These are phyloP conservation scores for Mycogone perniciosa DNA, from an alignment of 2,329 filamentous ascomycete species.

Conservation along the genomic window DNA sequence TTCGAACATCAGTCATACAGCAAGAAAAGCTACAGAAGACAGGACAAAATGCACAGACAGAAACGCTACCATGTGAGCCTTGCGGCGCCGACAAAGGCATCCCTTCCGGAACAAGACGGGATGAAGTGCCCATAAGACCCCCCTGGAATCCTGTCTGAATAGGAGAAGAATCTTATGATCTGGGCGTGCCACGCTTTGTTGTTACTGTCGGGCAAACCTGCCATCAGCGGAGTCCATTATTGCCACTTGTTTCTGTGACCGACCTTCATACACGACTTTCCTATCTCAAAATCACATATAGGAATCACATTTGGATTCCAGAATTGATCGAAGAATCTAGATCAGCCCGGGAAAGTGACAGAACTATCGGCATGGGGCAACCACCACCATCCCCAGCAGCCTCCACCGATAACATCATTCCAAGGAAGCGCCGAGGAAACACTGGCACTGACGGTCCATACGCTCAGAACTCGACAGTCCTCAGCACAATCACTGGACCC, in stretches of 20 bases:
- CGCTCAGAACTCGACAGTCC: background rate
- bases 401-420: slow-evolving; percentile 22
- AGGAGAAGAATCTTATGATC: background rate
- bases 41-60: slow-evolving; percentile 12
- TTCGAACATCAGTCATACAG: slow-evolving; percentile 14
- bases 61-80: background rate
- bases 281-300: background rate
- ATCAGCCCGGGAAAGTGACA: too few relatives aligned
- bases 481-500: background rate
- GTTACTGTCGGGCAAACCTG: background rate
- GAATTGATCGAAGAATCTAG: background rate
- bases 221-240: background rate
- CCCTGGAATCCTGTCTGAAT: background rate
- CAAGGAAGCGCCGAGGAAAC: background rate
- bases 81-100: background rate
- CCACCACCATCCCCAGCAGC: slow-evolving; percentile 41
- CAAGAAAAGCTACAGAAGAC: background rate
- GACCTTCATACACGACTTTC: background rate
- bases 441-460: background rate
- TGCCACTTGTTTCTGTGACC: background rate
- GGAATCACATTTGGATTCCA: background rate
- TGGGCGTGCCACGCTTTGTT: background rate
- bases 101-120: background rate
- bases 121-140: background rate
- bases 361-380: slow-evolving; percentile 28